Conservation (phyloP, 441 rosid genomes). For the Hura crepitans region DNA sequence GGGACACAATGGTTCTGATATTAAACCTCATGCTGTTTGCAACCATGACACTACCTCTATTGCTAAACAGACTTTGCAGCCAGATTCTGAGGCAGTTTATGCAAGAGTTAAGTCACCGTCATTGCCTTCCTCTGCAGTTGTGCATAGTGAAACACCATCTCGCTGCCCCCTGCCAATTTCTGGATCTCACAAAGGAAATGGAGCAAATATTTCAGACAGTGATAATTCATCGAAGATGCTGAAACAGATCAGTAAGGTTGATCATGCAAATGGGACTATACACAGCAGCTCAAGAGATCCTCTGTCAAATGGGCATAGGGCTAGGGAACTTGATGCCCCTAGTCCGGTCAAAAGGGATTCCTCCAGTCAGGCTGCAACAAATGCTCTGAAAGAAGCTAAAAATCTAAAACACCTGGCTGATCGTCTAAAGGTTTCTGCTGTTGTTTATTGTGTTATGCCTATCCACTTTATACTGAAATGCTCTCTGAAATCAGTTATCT, state of each 20-base stretch:
- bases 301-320: slow-evolving; percentile 49
- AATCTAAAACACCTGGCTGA: slow-evolving; percentile 92
- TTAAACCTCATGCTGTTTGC: no score
- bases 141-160: slow-evolving; percentile 40
- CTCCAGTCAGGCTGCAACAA: slow-evolving; percentile 62
- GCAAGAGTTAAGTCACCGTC: slow-evolving; percentile 39
- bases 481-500: slow-evolving; percentile 21
- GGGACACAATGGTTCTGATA: slow-evolving; percentile 42
- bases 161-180: slow-evolving; percentile 27
- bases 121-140: slow-evolving; percentile 43
- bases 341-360: slow-evolving; percentile 74
- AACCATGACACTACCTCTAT: slow-evolving; percentile 33
- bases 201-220: slow-evolving; percentile 30
- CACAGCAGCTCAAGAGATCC: slow-evolving; percentile 39
- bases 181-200: slow-evolving; percentile 38
- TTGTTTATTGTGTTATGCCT: slow-evolving; percentile 20
- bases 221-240: slow-evolving; percentile 38
- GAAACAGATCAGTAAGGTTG: slow-evolving; percentile 44
- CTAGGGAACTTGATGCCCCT: slow-evolving; percentile 50
- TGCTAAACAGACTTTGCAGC: slow-evolving; percentile 45
- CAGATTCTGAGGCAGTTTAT: slow-evolving; percentile 37
- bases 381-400: slow-evolving; percentile 87
- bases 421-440: slow-evolving; percentile 64
- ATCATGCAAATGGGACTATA: slow-evolving; percentile 44
- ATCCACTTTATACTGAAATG: slow-evolving; percentile 16